Conservation (phyloP, 768 basidiomycete genomes). For the Cyclocybe aegerita region DNA sequence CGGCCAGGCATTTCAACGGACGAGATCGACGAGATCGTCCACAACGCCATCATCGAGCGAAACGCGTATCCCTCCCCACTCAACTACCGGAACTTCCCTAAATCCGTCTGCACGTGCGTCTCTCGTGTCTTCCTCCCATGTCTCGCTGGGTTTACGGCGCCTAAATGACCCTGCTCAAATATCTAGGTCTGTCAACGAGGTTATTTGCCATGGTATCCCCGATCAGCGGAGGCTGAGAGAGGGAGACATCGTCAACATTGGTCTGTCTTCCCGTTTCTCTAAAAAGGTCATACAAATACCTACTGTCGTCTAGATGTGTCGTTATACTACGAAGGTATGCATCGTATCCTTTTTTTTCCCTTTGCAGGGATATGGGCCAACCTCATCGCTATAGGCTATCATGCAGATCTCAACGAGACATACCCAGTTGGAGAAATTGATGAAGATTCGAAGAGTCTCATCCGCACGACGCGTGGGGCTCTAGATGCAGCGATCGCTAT, state of each 20-base stretch:
- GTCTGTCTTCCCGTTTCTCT: conserved; percentile 34
- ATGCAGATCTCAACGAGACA: conserved; percentile 91
- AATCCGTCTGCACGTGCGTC: conserved; percentile 95
- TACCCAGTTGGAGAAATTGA: conserved; percentile 89
- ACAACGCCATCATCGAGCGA: conserved; percentile 87
- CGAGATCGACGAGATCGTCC: conserved; percentile 91
- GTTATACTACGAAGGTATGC: conserved; percentile 72
- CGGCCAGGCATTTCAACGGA: conserved; percentile 95
- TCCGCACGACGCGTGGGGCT: conserved; percentile 78
- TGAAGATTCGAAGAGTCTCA: conserved; percentile 79
- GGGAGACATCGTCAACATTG: conserved; percentile 96
- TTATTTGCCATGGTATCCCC: conserved; percentile 96
- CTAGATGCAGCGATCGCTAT: conserved; percentile 88
- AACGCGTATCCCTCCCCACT: conserved; percentile 93
- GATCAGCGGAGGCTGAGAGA: conserved; percentile 81
- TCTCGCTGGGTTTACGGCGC: background rate
- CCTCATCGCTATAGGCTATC: conserved; percentile 58
- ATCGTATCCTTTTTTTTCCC: background rate
- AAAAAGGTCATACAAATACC: conserved; percentile 7
- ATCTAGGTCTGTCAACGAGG: conserved; percentile 85
- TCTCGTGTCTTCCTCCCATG: background rate
- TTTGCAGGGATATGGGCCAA: conserved; percentile 1
- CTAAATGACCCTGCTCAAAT: background rate
- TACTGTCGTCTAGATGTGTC: conserved; percentile 61
- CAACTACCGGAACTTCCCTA: conserved; percentile 89